Evolutionary conservation across 192 early-diverging fungal genomes (phyloP), one percentile per base, ranked within the genome.

Genomic region (Backusella tuberculispora): DNA sequence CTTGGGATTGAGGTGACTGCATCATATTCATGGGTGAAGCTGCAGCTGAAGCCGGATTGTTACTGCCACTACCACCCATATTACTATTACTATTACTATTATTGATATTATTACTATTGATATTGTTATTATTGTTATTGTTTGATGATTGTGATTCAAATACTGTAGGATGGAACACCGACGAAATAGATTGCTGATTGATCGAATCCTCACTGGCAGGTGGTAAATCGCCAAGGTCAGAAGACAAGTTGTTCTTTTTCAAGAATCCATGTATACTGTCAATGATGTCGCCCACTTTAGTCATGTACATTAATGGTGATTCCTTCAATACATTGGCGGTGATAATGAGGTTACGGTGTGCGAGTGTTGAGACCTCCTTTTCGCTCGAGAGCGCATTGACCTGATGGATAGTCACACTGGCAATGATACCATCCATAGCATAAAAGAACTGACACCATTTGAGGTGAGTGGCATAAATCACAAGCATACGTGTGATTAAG

Each of bases 401-500:
- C 48, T 83, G 81, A 60, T 83, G 81, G 45, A 83, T 83, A 8
- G 74, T 65, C 8, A 83, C 81, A 60, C 77, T 79, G 14, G 81
- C 81, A 53, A 83, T 78, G 12, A 79, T 74, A 47, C 81, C 81
- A 37, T 83, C 81, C 47, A 83, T 63, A 6, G 72, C 63, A 47
- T 83, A 79, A 47, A 83, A 83, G 75, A 83, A 83, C 45, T 83
- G 81, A 24, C 81, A 83, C 81, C 81, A 83, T 9, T 47, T 65
- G 17, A 83, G 68, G 29, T 83, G 67, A 4, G 64, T 66, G 43
- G 74, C 71, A 63, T 83, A 83, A 1, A 83, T 75, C 45, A 74
- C 75, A 4, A 83, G 44, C 74, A 83, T 83, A 15, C 75, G 76
- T 12, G 77, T 83, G 45, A 83, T 79, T 43, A 83, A 44, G 21